Conservation (phyloP, 805 yeast species). For the Sungouiozyma intestinalis region DNA sequence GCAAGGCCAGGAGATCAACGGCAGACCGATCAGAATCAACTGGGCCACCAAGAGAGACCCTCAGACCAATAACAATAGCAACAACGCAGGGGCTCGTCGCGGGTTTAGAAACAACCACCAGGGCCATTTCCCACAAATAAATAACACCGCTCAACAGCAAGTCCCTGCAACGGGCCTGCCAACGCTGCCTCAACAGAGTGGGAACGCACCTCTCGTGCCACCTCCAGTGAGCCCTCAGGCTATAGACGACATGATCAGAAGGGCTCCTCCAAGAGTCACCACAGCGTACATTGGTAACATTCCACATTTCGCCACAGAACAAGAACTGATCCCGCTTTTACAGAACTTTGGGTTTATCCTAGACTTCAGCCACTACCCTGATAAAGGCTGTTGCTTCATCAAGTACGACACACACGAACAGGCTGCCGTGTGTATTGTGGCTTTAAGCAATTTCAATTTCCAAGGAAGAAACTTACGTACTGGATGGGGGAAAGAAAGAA, state of each 20-base stretch:
- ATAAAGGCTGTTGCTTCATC: conserved; percentile 79
- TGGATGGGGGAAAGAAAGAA: conserved; percentile 75
- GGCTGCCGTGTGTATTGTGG: conserved; percentile 81
- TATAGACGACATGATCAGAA: conserved; percentile 62
- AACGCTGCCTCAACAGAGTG: conserved; percentile 8
- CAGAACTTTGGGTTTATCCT: conserved; percentile 76
- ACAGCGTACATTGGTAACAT: conserved; percentile 83
- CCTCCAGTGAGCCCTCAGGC: conserved; percentile 40
- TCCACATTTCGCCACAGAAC: conserved; percentile 64
- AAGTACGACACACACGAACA: conserved; percentile 79
- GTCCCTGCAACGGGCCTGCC: not conserved
- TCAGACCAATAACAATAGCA: conserved; percentile 16
- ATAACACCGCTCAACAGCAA: conserved; percentile 5
- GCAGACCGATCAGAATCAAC: conserved; percentile 71
- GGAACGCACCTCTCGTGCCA: conserved; percentile 19
- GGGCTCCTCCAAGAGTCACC: conserved; percentile 56
- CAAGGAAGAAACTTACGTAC: conserved; percentile 72
- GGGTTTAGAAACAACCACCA: conserved; percentile 18
- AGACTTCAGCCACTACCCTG: conserved; percentile 71
- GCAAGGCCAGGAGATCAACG: conserved; percentile 65
- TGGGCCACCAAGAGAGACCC: conserved; percentile 75
- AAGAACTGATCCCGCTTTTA: conserved; percentile 60
- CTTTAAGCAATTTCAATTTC: conserved; percentile 54
- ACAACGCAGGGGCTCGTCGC: conserved; percentile 16
- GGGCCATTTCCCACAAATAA: conserved; percentile 10